Conservation (phyloP, 2,329 filamentous ascomycete genomes). For the Penicillium glabrum region DNA sequence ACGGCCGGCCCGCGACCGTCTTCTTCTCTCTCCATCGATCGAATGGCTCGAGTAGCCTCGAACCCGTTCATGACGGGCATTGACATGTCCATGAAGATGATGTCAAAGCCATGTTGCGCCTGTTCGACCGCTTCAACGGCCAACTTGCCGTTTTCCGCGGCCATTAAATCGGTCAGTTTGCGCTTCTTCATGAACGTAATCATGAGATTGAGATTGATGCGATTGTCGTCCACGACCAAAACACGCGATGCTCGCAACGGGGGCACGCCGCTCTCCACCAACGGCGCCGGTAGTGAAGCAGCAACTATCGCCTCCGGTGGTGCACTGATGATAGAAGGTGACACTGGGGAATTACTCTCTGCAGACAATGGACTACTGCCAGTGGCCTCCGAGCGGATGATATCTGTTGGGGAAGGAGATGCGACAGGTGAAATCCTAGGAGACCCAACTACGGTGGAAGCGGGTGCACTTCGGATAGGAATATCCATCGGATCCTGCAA, state of each 20-base stretch:
- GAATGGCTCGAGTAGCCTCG: conserved; percentile 48
- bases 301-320: conserved; percentile 9
- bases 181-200: conserved; percentile 45
- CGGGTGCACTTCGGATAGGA: conserved; percentile 6
- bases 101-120: conserved; percentile 37
- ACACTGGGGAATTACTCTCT: background rate
- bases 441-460: conserved; percentile 1
- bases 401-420: background rate
- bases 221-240: conserved; percentile 48
- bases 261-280: conserved; percentile 8
- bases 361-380: background rate
- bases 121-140: conserved; percentile 43
- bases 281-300: conserved; percentile 12
- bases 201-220: conserved; percentile 47
- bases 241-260: conserved; percentile 27
- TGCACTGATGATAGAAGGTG: conserved; percentile 7
- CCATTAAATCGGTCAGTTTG: conserved; percentile 33
- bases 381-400: background rate
- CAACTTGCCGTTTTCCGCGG: conserved; percentile 44
- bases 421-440: background rate
- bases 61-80: conserved; percentile 53
- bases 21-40: conserved; percentile 39
- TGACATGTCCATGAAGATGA: conserved; percentile 51
- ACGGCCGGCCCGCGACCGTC: conserved; percentile 32
- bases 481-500: conserved; percentile 16